Percentiles rank a stretch among this genome's conserved stretches.
These are phyloP conservation scores for Aspergillus pseudoterreus DNA, from an alignment of 2,329 filamentous ascomycete genomes.

Conservation along the genomic window DNA sequence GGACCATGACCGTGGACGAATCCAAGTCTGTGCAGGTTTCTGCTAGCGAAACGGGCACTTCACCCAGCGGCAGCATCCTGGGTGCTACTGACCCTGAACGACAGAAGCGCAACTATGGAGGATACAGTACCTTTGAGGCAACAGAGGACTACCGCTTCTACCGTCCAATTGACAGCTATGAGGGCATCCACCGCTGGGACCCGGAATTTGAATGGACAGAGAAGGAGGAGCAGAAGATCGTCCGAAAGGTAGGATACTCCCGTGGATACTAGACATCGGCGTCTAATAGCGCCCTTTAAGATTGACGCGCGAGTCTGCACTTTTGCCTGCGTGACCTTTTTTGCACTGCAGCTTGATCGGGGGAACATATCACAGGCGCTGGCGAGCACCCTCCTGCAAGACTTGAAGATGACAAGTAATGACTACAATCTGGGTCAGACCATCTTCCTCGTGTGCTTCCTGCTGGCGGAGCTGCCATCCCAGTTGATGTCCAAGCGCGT, in stretches of 20 bases:
- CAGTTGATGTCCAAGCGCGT: conserved; percentile 55
- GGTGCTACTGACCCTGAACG: no score
- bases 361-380: conserved; percentile 57
- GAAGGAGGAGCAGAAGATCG: conserved; percentile 4
- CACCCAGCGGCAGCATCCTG: no score
- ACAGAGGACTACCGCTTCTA: no score
- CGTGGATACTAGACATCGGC: no score
- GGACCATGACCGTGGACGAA: no score
- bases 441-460: conserved; percentile 53
- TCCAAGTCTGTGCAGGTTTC: no score
- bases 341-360: conserved; percentile 52
- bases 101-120: no score
- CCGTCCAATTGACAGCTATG: background rate
- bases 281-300: background rate
- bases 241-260: no score
- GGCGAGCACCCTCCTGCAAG: conserved; percentile 45
- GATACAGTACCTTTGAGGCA: no score
- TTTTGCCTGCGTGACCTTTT: conserved; percentile 12
- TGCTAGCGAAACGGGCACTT: no score
- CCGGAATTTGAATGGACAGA: conserved; percentile 10
- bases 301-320: conserved; percentile 12
- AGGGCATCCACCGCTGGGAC: conserved; percentile 12
- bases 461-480: conserved; percentile 54
- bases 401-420: conserved; percentile 27
- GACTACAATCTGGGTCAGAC: conserved; percentile 53